Percentiles rank a stretch among this genome's conserved stretches.
Evolutionary conservation across 129 eudicot species (phyloP).

Genomic region (Saposhnikovia divaricata): DNA sequence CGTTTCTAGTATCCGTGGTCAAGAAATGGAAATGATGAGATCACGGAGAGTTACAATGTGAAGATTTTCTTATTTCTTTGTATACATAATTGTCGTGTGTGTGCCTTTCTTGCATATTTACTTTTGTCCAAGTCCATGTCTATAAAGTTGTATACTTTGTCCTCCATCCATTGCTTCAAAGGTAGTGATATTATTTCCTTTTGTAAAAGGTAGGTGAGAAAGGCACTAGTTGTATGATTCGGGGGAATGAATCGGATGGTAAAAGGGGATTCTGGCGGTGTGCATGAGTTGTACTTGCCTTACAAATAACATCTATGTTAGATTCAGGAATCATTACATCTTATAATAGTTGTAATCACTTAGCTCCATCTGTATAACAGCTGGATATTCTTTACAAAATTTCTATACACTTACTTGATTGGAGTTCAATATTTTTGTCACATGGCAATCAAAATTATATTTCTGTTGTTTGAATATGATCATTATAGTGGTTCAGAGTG

Average conservation of each 20-base stretch:
- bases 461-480: too few relatives aligned
- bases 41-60: not conserved
- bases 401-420: too few relatives aligned
- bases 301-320: not conserved
- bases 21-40: not conserved
- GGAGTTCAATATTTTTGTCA: too few relatives aligned
- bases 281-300: not conserved
- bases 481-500: too few relatives aligned
- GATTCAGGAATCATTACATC: not conserved
- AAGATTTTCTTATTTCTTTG: not conserved
- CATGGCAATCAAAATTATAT: too few relatives aligned
- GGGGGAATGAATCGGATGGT: not conserved
- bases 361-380: too few relatives aligned
- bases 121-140: not conserved
- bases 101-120: not conserved
- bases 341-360: not conserved
- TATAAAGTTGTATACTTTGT: not conserved
- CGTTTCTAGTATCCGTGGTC: not conserved
- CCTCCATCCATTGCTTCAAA: not conserved
- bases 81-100: not conserved
- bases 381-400: too few relatives aligned
- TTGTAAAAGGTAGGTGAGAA: too few relatives aligned
- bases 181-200: not conserved
- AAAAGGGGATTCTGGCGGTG: conserved; percentile 9
- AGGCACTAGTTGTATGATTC: too few relatives aligned